Base-by-base conservation (phyloP, 129 eudicot genomes). In the Artemisia annua region DNA sequence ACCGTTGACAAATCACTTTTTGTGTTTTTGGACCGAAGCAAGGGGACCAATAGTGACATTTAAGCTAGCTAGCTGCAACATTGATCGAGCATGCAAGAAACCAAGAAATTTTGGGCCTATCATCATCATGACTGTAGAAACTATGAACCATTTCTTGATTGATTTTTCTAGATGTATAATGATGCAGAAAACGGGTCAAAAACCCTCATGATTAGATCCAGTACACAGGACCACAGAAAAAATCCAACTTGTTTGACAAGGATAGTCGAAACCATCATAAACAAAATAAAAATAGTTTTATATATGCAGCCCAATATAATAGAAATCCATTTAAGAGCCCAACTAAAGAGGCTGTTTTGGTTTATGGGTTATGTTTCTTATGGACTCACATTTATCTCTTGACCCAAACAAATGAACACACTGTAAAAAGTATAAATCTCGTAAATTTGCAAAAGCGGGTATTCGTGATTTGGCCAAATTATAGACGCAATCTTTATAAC, bases 1-100 rank as follows among this genome's bases (percentile, higher is more conserved):
- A 57, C 24, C 24, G 62, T 26, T 57, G 24, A 57, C 7, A 28
- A 5, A 9, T 57, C 24, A 57, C n/a, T 57, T 57, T 18, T 19
- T 12, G 63, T 10, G 3, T 10, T 8, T 19, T 57, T 57, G 63
- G 32, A 57, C 32, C n/a, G 15, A 9, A 11, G 32, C 24, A n/a
- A 10, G 32, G 63, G 62, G 62, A 56, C 62, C 62, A 56, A 56
- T n/a, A n/a, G 62, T 56, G 28, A 56, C 62, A 13, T 56, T 19
- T 56, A 56, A 56, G 62, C 62, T 19, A 56, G 62, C 30, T 56
- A 56, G 62, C 62, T 56, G 11, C 62, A 56, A 19, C 6, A 56
- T 19, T 56, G 62, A 56, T 19, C 12, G 28, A 19, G 62, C 62
- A 56, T 56, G 62, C 11, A 56, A 9, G 62, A 56, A 19, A 56